Evolutionary conservation across 345 rosid genomes (phyloP), one percentile per base, ranked within the genome.

Genomic region (Salix koriyanagi): DNA sequence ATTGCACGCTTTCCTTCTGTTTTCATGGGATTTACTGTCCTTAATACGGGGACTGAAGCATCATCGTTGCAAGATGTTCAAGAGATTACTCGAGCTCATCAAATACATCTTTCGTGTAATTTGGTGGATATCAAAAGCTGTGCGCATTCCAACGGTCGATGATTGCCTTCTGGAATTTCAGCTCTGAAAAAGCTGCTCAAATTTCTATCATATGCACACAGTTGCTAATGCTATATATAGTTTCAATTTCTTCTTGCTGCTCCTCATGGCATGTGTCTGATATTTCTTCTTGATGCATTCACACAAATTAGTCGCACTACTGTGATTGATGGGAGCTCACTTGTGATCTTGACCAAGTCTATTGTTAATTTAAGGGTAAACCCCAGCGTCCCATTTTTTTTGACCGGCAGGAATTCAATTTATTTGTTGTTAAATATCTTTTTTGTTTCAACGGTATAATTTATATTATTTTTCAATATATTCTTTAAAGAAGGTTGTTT

Each of bases 1-100:
- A 2, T 75, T 79, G 44, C 73, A 88, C 85, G 77, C 82, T 71
- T 84, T 34, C 69, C 68, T 67, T 65, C 67, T 67, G 74, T 75
- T 75, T 18, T 60, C 61, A 58, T 16, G 13, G 41, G 41, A 30
- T 70, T 70, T 50, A 28, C 19, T 50, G 36, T 70, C 41, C 58
- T 48, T 48, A 21, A n/a, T 18, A 26, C n/a, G 62, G 62, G 62
- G 62, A n/a, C 62, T 52, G 58, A 11, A n/a, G 4, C 62, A 9
- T 23, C 62, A n/a, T 23, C 62, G 62, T n/a, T 26, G 62, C 62
- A n/a, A 56, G 62, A n/a, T n/a, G 62, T 56, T 56, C 62, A 56
- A 23, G 23, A 3, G 14, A 10, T 56, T 8, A 9, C 26, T 56
- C 3, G 62, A 21, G 26, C 62, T 7, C 13, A 56, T 56, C 14